Conservation (phyloP, 2,329 filamentous ascomycete genomes). For the Bipolaris cookei region DNA sequence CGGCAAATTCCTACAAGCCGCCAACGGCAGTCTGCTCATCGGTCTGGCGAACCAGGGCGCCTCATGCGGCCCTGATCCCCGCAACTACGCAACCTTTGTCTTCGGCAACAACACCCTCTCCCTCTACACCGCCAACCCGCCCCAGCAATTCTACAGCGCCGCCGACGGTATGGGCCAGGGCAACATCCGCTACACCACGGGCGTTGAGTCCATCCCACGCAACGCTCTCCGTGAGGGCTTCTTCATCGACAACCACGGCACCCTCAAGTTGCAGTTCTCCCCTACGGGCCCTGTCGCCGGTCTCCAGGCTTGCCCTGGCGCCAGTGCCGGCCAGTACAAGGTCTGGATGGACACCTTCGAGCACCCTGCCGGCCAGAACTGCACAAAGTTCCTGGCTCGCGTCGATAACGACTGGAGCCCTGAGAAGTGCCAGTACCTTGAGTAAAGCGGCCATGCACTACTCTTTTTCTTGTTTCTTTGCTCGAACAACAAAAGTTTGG, state of each 20-base stretch:
- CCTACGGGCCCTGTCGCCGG: constrained; percentile 37
- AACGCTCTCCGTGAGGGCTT: constrained; percentile 59
- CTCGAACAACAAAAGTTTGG: too few relatives aligned
- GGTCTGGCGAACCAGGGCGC: constrained; percentile 55
- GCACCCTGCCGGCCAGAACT: constrained; percentile 43
- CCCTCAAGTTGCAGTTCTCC: constrained; percentile 54
- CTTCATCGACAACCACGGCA: constrained; percentile 51
- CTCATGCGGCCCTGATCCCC: constrained; percentile 50
- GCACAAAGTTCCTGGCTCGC: constrained; percentile 42
- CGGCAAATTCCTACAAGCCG: constrained; percentile 55
- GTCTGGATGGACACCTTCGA: constrained; percentile 32
- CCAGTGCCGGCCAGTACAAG: constrained; percentile 47
- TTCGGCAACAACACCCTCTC: constrained; percentile 53
- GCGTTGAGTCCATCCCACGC: constrained; percentile 47
- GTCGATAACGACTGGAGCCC: constrained; percentile 28
- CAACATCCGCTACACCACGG: constrained; percentile 60
- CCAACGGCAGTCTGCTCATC: constrained; percentile 54
- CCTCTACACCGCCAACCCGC: constrained; percentile 56
- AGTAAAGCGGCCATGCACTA: background rate
- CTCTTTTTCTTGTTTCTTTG: background rate
- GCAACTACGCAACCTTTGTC: constrained; percentile 58
- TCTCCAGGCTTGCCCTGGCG: constrained; percentile 60
- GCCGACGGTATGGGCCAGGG: constrained; percentile 66
- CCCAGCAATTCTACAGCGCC: constrained; percentile 62
- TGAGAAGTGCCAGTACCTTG: constrained; percentile 31